A percentile compares a stretch with the other conserved stretches of the same genome.
Evolutionary conservation across 371 early-diverging fungal species (phyloP).

Genomic region (Capillidium heterosporum): DNA sequence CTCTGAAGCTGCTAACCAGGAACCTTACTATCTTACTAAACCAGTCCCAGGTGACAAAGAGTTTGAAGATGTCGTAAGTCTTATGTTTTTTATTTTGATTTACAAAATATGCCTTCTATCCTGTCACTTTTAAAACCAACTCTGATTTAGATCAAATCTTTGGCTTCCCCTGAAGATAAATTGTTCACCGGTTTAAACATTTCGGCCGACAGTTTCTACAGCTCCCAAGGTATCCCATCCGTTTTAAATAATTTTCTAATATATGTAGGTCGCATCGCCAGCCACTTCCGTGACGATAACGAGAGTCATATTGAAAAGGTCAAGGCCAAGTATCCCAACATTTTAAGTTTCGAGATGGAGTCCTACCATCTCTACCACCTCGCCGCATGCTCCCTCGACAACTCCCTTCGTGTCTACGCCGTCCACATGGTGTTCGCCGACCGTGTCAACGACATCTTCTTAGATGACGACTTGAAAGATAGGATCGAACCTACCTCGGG

Average conservation of each 20-base stretch:
- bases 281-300: conserved; percentile 68
- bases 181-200: conserved; percentile 56
- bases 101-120: background rate
- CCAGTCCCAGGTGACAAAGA: conserved; percentile 33
- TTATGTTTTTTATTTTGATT: background rate
- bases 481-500: conserved; percentile 42
- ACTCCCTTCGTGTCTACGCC: conserved; percentile 54
- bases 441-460: conserved; percentile 47
- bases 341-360: conserved; percentile 82
- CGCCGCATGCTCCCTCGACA: conserved; percentile 22
- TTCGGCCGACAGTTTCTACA: conserved; percentile 81
- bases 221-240: conserved; percentile 39
- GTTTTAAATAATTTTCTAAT: background rate
- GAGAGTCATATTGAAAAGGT: conserved; percentile 29
- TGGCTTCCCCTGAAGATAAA: conserved; percentile 23
- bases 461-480: conserved; percentile 39
- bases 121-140: conserved; percentile 11
- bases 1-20: conserved; percentile 11
- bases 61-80: conserved; percentile 24
- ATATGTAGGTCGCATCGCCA: conserved; percentile 31
- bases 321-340: conserved; percentile 24
- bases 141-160: conserved; percentile 9
- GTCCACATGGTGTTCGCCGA: conserved; percentile 77
- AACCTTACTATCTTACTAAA: conserved; percentile 49
- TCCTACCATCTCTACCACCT: conserved; percentile 70